Evolutionary conservation across 2,329 filamentous ascomycete genomes (phyloP), one percentile per base, ranked within the genome.

Genomic region (Botrytis pseudocinerea): DNA sequence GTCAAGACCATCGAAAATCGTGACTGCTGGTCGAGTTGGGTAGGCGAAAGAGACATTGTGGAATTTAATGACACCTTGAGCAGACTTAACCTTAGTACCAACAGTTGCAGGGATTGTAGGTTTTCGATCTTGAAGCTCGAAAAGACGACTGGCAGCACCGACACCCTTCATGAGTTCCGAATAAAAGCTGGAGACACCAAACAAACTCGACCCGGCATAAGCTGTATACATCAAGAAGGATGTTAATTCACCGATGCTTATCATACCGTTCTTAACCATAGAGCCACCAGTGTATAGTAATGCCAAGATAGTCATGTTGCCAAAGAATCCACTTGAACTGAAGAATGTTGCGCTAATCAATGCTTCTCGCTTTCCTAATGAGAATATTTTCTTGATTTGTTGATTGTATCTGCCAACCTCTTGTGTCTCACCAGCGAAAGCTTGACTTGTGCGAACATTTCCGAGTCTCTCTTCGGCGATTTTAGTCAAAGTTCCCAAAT

Each of bases 131-230:
- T 98, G 95, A 9, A 99, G 88, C 81, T 99, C 96, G 80, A 99
- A 99, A 1, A 99, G 86, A 74, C 96, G 92, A 79, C 92, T 97
- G n/a, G 96, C 96, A 60, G 96, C 96, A 79, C 97, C 96, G 6
- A 97, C 95, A 60, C 97, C 97, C 83, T 99, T 99, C 96, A 99
- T 99, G 75, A 99, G 87, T 81, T 99, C 96, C 0, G 95, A 97
- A 83, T 98, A 99, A 84, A 99, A 99, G 73, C 93, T 94, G 6
- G 94, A 97, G 2, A 99, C 86, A 6, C 96, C 96, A 78, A 98
- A 97, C 76, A 99, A 88, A 82, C 93, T 97, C 66, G 93, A 96
- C 4, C 90, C 90, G 10, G 90, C 89, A 82, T 91, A 98, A 5
- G 93, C 95, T 4, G 95, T 97, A 82, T 98, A 99, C 95, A 99